Evolutionary conservation across 768 basidiomycete genomes (phyloP), one percentile per base, ranked within the genome.

Genomic region (Sutorius australiensis): DNA sequence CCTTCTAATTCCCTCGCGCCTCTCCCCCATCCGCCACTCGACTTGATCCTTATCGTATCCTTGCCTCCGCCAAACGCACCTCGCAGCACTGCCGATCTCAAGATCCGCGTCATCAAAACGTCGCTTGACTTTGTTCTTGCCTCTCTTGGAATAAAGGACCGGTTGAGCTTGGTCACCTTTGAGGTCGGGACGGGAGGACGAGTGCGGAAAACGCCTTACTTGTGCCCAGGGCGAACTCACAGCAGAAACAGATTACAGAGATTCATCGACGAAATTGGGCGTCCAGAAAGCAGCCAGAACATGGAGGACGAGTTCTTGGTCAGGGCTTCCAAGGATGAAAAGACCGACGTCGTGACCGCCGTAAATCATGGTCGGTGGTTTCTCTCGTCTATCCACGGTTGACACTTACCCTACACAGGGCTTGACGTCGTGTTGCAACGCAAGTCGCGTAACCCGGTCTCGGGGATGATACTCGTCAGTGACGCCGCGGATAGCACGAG

Each of bases 331-430:
- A 87, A 87, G 65, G 95, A 98, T 16, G 95, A 98, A 71, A 91
- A 94, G 72, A 92, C 92, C 27, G 95, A 97, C 68, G 95, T 99
- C 16, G 93, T 98, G 21, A 95, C 95, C 11, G 97, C 95, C n/a
- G 92, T 98, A 52, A 99, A 99, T 67, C 87, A 95, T 62, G 92
- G 91, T 86, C 48, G 46, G 74, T 54, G 30, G 41, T 38, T 13
- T 8, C 31, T 14, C 16, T 39, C n/a, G 9, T 34, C 27, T 41
- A 33, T 19, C 16, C 16, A 27, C 44, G 17, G 13, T 11, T 34
- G 41, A 21, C 37, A 19, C 47, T 46, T 46, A 24, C 28, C 39
- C 32, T 11, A 47, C 48, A 10, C 60, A 89, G 92, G 89, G 38
- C 81, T 98, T 31, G 97, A 99, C 67, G 84, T 95, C 17, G 89